A percentile compares a stretch with the other conserved stretches of the same genome.
Evolutionary conservation across 73 alveolate species (phyloP).

Genomic region (Tetrahymena thermophila): DNA sequence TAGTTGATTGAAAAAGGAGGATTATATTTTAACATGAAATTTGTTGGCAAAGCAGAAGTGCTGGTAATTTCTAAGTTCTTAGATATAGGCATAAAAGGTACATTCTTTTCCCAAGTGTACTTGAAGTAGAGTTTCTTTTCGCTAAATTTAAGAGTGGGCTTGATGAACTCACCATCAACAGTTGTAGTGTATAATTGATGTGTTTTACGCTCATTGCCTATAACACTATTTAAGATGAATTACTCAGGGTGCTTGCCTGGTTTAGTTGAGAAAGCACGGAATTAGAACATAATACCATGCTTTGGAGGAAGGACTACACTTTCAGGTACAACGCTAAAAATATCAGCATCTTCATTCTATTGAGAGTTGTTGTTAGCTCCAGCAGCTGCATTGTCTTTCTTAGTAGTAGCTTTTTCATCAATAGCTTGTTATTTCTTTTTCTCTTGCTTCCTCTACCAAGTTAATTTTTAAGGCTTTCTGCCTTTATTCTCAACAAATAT

Average conservation of each 20-base stretch:
- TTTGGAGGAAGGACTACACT: constrained; percentile 59
- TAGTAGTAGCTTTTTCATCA: constrained; percentile 15
- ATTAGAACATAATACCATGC: constrained; percentile 64
- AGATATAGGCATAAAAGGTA: constrained; percentile 90
- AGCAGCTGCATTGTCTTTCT: constrained; percentile 43
- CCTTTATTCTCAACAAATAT: constrained; percentile 98
- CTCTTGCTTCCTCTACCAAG: constrained; percentile 74
- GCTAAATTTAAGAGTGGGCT: constrained; percentile 91
- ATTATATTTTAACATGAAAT: constrained; percentile 72
- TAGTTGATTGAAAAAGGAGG: constrained; percentile 72
- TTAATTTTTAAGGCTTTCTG: constrained; percentile 90
- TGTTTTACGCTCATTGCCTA: constrained; percentile 97
- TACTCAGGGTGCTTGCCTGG: constrained; percentile 82
- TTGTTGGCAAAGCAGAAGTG: constrained; percentile 73
- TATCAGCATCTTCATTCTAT: constrained; percentile 64
- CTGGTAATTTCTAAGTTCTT: constrained; percentile 61
- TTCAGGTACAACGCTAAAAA: constrained; percentile 81
- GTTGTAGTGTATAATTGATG: constrained; percentile 87
- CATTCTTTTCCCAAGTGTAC: constrained; percentile 90
- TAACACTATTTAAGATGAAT: constrained; percentile 80
- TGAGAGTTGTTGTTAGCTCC: constrained; percentile 6
- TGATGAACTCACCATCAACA: constrained; percentile 93
- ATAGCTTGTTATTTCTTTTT: constrained; percentile 46
- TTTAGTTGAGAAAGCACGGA: constrained; percentile 66
- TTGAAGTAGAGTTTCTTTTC: constrained; percentile 91